Evolutionary conservation across 2,329 filamentous ascomycete species (phyloP).

Genomic region (Cercospora citrullina): DNA sequence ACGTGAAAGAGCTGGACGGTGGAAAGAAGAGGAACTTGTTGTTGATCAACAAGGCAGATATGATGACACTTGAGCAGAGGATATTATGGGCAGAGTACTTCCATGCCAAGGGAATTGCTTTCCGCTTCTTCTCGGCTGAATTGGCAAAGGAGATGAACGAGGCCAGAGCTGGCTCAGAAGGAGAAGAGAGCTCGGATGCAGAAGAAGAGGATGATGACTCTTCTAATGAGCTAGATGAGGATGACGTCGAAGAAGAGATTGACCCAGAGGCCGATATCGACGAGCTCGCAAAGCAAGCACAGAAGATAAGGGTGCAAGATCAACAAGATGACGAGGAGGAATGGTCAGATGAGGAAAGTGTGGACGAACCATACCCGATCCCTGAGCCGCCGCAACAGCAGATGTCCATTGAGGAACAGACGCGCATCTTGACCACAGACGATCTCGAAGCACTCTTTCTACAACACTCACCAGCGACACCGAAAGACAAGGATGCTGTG

Average conservation of each 20-base stretch:
- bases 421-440: conserved; percentile 84
- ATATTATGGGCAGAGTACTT: conserved; percentile 85
- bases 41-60: conserved; percentile 97
- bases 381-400: conserved; percentile 38
- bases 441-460: conserved; percentile 90
- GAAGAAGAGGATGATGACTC: conserved; percentile 36
- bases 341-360: conserved; percentile 42
- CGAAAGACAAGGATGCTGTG: conserved; percentile 44
- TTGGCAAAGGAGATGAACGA: conserved; percentile 89
- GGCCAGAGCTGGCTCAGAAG: conserved; percentile 66
- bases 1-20: conserved; percentile 87
- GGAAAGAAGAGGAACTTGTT: conserved; percentile 77
- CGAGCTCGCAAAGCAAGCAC: conserved; percentile 39
- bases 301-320: conserved; percentile 44
- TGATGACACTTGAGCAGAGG: conserved; percentile 89
- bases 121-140: conserved; percentile 94
- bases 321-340: conserved; percentile 44
- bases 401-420: conserved; percentile 46
- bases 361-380: conserved; percentile 35
- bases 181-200: conserved; percentile 52
- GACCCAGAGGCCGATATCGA: conserved; percentile 47
- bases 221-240: conserved; percentile 32
- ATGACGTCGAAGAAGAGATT: conserved; percentile 45
- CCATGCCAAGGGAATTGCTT: conserved; percentile 75
- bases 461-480: conserved; percentile 64